Percentiles rank a stretch among this genome's conserved stretches.
phyloP scores from a whole-genome alignment of 306 rosid species.

The Urtica urens region DNA sequence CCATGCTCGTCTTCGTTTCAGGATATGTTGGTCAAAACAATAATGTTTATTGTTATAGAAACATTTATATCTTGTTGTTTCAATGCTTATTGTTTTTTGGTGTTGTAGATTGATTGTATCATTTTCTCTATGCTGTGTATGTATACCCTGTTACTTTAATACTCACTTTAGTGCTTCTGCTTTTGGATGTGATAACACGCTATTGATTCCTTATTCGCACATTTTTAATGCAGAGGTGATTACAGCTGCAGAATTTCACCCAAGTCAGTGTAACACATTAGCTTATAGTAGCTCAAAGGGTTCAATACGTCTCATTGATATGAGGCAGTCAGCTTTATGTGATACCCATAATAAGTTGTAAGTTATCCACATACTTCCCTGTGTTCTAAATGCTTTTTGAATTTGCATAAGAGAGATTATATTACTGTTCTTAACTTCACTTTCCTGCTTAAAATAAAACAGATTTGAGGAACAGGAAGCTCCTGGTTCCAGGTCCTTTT shows the following conservation, averaged over 20 bases:
- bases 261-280: conserved; percentile 77
- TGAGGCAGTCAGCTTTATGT: conserved; percentile 96
- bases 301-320: conserved; percentile 85
- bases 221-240: conserved; percentile 76
- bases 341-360: conserved; percentile 92
- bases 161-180: background rate
- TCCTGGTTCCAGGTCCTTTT: conserved; percentile 87
- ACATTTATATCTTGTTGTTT: background rate
- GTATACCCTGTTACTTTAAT: background rate
- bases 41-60: no score
- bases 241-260: conserved; percentile 98
- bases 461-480: conserved; percentile 98
- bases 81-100: no score
- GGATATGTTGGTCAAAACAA: no score
- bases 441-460: conserved; percentile 13
- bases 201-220: conserved; percentile 8
- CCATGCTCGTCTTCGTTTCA: no score
- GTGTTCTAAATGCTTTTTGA: no score
- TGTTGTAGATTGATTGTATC: no score
- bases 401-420: no score
- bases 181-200: background rate
- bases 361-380: conserved; percentile 13
- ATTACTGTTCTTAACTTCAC: background rate
- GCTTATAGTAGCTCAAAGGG: conserved; percentile 99
- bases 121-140: no score